phyloP scores from a whole-genome alignment of 2,329 filamentous ascomycete species.

The Colletotrichum tofieldiae region DNA sequence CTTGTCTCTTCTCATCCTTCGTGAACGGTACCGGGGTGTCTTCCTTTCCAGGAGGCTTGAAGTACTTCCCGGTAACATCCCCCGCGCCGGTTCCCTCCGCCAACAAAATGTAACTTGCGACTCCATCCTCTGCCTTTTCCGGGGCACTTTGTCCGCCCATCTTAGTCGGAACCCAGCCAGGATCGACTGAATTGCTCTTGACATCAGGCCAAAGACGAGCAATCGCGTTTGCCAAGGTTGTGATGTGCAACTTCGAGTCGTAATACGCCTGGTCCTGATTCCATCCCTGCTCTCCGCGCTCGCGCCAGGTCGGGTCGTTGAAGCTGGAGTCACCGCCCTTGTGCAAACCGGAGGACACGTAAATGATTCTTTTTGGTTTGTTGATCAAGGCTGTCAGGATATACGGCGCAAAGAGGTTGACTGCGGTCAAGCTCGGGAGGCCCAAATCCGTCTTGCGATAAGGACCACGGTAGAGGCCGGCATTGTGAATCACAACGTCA shows the following conservation, averaged over 20 bases:
- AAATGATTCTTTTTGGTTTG: slow-evolving; percentile 65
- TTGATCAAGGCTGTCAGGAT: slow-evolving; percentile 67
- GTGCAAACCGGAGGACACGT: slow-evolving; percentile 67
- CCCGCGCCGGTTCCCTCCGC: slow-evolving; percentile 57
- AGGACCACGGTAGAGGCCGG: slow-evolving; percentile 62
- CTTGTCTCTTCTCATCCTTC: slow-evolving; percentile 59
- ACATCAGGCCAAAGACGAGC: slow-evolving; percentile 60
- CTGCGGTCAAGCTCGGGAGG: slow-evolving; percentile 65
- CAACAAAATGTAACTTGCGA: slow-evolving; percentile 64
- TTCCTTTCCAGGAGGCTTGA: slow-evolving; percentile 51
- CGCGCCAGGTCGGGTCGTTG: slow-evolving; percentile 53
- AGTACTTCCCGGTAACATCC: slow-evolving; percentile 57
- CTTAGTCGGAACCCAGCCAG: slow-evolving; percentile 70
- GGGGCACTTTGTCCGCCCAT: slow-evolving; percentile 66
- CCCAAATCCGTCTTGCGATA: slow-evolving; percentile 50
- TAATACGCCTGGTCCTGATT: slow-evolving; percentile 58
- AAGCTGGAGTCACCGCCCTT: slow-evolving; percentile 60
- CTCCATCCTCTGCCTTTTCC: slow-evolving; percentile 62
- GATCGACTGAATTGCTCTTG: slow-evolving; percentile 64
- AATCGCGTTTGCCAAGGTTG: slow-evolving; percentile 70
- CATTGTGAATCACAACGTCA: slow-evolving; percentile 73
- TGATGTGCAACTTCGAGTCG: slow-evolving; percentile 70
- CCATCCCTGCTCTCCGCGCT: slow-evolving; percentile 55
- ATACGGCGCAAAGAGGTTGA: slow-evolving; percentile 73
- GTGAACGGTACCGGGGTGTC: slow-evolving; percentile 49